Evolutionary conservation across 2,329 filamentous ascomycete species (phyloP), one percentile per base, ranked within the genome.

Genomic region (Penicillium rolfsii): DNA sequence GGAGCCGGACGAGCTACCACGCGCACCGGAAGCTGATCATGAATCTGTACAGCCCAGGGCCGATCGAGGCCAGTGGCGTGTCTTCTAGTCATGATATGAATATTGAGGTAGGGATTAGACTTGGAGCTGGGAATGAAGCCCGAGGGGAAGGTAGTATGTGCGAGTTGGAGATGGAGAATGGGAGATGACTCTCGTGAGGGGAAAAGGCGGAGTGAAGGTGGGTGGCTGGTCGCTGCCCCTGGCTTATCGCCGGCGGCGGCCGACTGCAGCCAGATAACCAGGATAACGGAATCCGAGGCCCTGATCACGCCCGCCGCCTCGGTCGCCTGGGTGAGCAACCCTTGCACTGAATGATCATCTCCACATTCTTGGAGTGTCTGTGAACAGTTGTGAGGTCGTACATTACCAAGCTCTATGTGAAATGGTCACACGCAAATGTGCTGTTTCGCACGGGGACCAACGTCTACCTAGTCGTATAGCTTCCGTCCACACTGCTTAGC

Each of bases 71-170:
- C 70, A 33, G 69, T 58, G 30, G 68, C 49, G 50, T 62, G 68
- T 62, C 72, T 73, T 60, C 71, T 74, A 19, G 75, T 73, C 75
- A 77, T 77, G 36, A 40, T 68, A 49, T 55, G 52, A 22, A 16
- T 46, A 41, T 52, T 28, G 9, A 33, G 33, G 19, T n/a, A 16
- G 57, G 28, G 33, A 38, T 11, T 26, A 8, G 41, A 12, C 4
- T 28, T 3, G 40, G 33, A 28, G 24, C 52, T 9, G 41, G 30
- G 8, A 56, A 33, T 53, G 57, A 22, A 22, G 19, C 1, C 19
- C 19, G 52, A 49, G 35, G 22, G 36, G 24, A 38, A 58, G 33
- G 35, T 35, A 48, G 58, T 52, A 57, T 55, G 19, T 30, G 50
- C 19, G 55, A 59, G 54, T 64, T 59, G 57, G 60, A 64, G 60